Conservation (phyloP, 108 stramenopile genomes). For the Mediolabrus comicus region DNA sequence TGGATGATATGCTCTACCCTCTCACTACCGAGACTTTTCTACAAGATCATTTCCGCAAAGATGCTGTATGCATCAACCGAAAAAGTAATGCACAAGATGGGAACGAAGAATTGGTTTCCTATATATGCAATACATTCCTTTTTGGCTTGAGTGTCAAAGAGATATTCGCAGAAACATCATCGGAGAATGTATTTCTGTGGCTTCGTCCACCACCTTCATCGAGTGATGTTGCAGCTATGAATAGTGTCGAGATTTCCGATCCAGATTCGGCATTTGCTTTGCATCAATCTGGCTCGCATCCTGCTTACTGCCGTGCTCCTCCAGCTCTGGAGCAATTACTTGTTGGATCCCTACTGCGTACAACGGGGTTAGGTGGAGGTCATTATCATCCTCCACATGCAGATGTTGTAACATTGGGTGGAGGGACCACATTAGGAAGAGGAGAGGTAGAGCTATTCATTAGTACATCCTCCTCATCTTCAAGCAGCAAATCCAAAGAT, state of each 20-base stretch:
- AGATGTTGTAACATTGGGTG: constrained; percentile 4
- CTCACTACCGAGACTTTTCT: constrained; percentile 34
- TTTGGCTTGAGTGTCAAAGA: constrained; percentile 50
- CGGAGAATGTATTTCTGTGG: constrained; percentile 75
- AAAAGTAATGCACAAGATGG: neutral
- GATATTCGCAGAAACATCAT: constrained; percentile 70
- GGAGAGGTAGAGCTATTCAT: constrained; percentile 93
- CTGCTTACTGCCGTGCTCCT: constrained; percentile 90
- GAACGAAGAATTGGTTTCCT: constrained; percentile 20
- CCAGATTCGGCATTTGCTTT: constrained; percentile 68
- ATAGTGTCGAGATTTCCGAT: constrained; percentile 78
- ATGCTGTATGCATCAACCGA: constrained; percentile 52
- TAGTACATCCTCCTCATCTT: constrained; percentile 18
- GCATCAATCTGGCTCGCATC: constrained; percentile 61
- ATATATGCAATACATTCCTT: constrained; percentile 48
- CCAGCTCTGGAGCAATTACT: constrained; percentile 74
- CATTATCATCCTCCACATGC: constrained; percentile 63
- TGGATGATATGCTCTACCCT: constrained; percentile 50
- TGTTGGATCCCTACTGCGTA: constrained; percentile 59
- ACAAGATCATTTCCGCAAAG: constrained; percentile 43
- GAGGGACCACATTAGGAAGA: constrained; percentile 54
- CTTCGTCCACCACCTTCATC: constrained; percentile 25
- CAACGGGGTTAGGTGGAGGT: constrained; percentile 79
- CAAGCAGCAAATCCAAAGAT: neutral
- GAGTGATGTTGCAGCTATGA: constrained; percentile 3